A percentile compares a stretch with the other conserved stretches of the same genome.
Conservation (phyloP, 2,329 filamentous ascomycete species). For the Sphaerulina vaccinii region DNA sequence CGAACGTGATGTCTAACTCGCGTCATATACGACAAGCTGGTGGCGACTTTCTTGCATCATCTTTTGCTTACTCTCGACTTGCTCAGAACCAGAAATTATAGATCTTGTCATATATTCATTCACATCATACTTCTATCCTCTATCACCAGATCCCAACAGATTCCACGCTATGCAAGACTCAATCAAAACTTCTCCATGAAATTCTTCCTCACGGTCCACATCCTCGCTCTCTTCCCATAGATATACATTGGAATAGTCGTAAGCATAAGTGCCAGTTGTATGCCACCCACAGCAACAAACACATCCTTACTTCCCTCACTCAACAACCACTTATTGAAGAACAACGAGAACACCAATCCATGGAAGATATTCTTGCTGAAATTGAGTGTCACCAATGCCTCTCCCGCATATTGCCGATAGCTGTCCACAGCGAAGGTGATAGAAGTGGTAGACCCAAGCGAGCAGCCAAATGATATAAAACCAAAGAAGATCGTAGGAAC, state of each 20-base stretch:
- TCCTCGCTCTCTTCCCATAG: conserved; percentile 82
- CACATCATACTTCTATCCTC: too few species aligned
- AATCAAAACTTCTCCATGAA: conserved; percentile 74
- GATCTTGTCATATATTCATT: too few species aligned
- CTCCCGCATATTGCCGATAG: conserved; percentile 89
- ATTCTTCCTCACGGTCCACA: conserved; percentile 89
- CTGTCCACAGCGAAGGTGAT: conserved; percentile 95
- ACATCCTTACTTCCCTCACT: conserved; percentile 72
- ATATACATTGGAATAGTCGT: conserved; percentile 90
- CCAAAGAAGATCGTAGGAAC: conserved; percentile 94
- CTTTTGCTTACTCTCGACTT: too few species aligned
- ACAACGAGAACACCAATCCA: conserved; percentile 82
- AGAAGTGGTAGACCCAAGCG: conserved; percentile 81
- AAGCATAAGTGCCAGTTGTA: conserved; percentile 74
- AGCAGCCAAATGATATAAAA: conserved; percentile 86
- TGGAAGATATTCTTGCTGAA: conserved; percentile 94
- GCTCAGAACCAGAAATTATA: too few species aligned
- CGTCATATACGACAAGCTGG: too few species aligned
- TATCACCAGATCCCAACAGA: too few species aligned
- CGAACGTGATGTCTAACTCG: too few species aligned
- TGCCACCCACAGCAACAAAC: conserved; percentile 79
- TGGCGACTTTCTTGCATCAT: too few species aligned
- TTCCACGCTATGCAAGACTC: too few species aligned
- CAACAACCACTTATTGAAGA: conserved; percentile 82
- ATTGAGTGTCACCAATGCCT: conserved; percentile 90